Percentiles rank a stretch among this genome's conserved stretches.
Conservation (phyloP, 2,329 filamentous ascomycete genomes). For the Colletotrichum chlorophyti region DNA sequence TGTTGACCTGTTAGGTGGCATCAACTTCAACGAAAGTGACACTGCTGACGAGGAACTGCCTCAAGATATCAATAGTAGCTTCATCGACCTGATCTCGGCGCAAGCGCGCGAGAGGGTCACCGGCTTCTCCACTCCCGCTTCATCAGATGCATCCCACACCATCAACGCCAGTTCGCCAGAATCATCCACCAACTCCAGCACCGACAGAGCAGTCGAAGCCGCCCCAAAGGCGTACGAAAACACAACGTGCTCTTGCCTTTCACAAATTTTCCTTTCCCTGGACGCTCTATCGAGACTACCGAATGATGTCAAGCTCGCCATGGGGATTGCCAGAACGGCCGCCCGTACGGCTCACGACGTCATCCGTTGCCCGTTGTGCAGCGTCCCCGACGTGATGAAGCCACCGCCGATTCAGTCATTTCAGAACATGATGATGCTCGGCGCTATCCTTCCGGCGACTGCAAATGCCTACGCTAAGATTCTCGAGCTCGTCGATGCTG, state of each 20-base stretch:
- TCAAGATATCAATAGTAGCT: constrained; percentile 35
- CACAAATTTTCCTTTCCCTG: constrained; percentile 57
- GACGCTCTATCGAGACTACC: constrained; percentile 57
- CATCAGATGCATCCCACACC: constrained; percentile 15
- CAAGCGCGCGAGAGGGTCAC: constrained; percentile 12
- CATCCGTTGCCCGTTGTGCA: constrained; percentile 59
- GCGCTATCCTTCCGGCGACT: constrained; percentile 62
- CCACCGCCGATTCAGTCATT: constrained; percentile 55
- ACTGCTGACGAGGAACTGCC: constrained; percentile 34
- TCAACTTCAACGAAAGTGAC: constrained; percentile 41
- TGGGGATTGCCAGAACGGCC: constrained; percentile 55
- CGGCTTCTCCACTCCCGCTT: constrained; percentile 1
- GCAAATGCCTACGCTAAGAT: constrained; percentile 64
- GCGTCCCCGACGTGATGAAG: constrained; percentile 41
- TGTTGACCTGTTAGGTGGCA: constrained; percentile 38
- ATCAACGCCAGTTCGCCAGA: background rate
- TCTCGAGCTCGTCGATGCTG: constrained; percentile 60
- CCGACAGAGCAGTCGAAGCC: background rate
- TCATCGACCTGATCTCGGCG: constrained; percentile 14
- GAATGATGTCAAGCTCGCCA: constrained; percentile 50
- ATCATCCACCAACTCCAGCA: background rate
- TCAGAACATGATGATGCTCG: constrained; percentile 66
- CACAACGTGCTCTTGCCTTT: constrained; percentile 54
- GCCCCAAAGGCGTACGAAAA: constrained; percentile 20
- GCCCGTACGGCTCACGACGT: constrained; percentile 57